phyloP scores from a whole-genome alignment of 768 basidiomycete species.

The Mrakia gelida region DNA sequence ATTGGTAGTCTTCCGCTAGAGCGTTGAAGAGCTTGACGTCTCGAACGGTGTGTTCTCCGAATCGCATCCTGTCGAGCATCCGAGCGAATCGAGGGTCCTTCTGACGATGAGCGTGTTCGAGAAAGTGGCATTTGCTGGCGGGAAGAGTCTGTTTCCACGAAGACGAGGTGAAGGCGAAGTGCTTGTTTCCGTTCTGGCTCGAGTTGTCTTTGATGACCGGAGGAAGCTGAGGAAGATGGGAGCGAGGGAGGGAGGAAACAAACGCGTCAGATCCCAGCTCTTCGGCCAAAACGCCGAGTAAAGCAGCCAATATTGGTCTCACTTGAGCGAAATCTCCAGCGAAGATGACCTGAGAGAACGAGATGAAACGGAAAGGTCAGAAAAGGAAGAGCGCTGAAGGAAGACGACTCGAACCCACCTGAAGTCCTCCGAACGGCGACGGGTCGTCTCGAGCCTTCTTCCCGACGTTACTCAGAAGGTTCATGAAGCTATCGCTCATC shows the following conservation, averaged over 20 bases:
- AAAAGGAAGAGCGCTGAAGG: neutral
- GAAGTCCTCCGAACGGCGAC: constrained; percentile 84
- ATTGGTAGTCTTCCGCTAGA: too few species aligned
- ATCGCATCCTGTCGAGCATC: constrained; percentile 22
- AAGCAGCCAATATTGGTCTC: neutral
- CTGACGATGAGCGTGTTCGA: constrained; percentile 22
- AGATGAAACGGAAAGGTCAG: neutral
- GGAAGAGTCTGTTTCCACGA: constrained; percentile 69
- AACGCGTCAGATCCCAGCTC: neutral
- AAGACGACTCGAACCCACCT: constrained; percentile 50
- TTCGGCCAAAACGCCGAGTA: neutral
- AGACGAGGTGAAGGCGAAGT: constrained; percentile 83
- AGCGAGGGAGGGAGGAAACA: neutral
- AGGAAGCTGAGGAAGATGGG: constrained; percentile 64
- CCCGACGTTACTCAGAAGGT: constrained; percentile 62
- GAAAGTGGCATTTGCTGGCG: constrained; percentile 41
- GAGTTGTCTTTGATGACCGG: constrained; percentile 61
- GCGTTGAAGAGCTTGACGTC: neutral
- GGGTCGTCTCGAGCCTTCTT: constrained; percentile 48
- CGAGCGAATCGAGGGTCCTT: constrained; percentile 13
- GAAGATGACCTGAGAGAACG: constrained; percentile 76
- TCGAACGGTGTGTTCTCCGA: neutral
- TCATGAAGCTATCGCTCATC: constrained; percentile 77
- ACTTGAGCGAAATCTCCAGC: constrained; percentile 85
- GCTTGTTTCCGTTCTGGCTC: constrained; percentile 49